Conservation (phyloP, 2,329 filamentous ascomycete species). For the Aspergillus puulaauensis region DNA sequence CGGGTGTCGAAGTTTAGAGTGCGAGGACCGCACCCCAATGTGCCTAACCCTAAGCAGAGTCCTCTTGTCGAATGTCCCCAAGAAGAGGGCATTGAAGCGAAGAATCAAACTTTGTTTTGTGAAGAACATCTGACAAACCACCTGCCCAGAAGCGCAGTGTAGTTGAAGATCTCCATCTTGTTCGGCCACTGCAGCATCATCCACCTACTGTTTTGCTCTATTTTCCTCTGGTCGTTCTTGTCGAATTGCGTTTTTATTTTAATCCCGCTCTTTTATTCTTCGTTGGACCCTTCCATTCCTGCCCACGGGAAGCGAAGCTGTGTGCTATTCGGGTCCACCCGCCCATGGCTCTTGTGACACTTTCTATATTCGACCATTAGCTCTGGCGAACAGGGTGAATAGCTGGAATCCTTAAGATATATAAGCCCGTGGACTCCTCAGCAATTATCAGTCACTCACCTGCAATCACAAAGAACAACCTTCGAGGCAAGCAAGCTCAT, state of each 20-base stretch:
- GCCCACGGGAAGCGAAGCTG: constrained; percentile 4
- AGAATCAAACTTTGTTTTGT: constrained; percentile 2
- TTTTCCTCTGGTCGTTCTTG: background rate
- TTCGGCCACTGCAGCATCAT: constrained; percentile 2
- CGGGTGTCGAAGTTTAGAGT: background rate
- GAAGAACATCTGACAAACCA: constrained; percentile 2
- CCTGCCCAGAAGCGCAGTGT: constrained; percentile 9
- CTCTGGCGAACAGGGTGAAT: background rate
- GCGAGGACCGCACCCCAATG: background rate
- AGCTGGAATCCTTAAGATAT: constrained; percentile 3
- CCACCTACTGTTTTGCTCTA: background rate
- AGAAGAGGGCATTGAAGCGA: constrained; percentile 2
- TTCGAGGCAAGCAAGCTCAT: background rate
- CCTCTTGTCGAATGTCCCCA: background rate
- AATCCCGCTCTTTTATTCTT: constrained; percentile 2
- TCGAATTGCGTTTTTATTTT: background rate
- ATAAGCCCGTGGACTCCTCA: constrained; percentile 11
- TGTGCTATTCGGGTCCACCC: constrained; percentile 2
- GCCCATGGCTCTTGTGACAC: constrained; percentile 18
- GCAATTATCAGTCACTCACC: background rate
- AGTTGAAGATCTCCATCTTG: constrained; percentile 21
- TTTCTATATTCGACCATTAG: constrained; percentile 7
- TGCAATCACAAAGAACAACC: background rate
- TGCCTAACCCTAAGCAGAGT: constrained; percentile 11
- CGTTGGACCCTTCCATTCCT: constrained; percentile 8